Percentiles rank a stretch among this genome's conserved stretches.
These are phyloP conservation scores for Naganishia antarctica DNA, from an alignment of 768 basidiomycete genomes.

Conservation along the genomic window DNA sequence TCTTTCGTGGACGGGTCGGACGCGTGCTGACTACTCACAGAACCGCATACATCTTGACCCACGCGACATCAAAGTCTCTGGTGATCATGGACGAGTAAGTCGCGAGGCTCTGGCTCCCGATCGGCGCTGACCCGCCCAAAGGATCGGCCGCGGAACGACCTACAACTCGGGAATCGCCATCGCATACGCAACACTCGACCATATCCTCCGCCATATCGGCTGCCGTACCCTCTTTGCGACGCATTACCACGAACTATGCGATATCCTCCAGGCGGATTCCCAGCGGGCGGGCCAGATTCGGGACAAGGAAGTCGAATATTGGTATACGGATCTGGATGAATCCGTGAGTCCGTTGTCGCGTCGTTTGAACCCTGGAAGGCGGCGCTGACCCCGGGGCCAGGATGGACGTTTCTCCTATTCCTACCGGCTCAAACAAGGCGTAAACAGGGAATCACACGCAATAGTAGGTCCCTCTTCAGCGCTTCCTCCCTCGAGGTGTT, in stretches of 20 bases:
- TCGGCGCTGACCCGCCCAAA: background rate
- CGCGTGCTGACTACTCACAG: constrained; percentile 51
- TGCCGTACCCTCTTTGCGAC: constrained; percentile 92
- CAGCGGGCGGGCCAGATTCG: constrained; percentile 48
- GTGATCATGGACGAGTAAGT: constrained; percentile 93
- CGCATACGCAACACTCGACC: constrained; percentile 82
- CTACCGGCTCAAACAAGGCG: constrained; percentile 71
- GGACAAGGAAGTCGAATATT: constrained; percentile 71
- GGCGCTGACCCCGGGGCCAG: too few relatives aligned
- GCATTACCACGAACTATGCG: constrained; percentile 92
- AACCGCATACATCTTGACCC: constrained; percentile 79
- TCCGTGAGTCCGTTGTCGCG: constrained; percentile 58
- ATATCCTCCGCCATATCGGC: constrained; percentile 65
- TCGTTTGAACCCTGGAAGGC: too few relatives aligned
- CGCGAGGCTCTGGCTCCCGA: background rate
- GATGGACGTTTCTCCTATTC: constrained; percentile 76
- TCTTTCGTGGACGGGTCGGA: background rate
- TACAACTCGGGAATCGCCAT: constrained; percentile 87
- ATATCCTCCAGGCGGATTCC: constrained; percentile 64
- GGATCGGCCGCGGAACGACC: constrained; percentile 89
- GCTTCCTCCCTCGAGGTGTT: background rate
- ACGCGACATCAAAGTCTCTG: constrained; percentile 75
- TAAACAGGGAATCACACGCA: constrained; percentile 83
- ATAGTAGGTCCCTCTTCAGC: constrained; percentile 37
- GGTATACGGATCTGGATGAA: constrained; percentile 82